Base-by-base conservation (phyloP, 2,329 filamentous ascomycete genomes). In the Diaporthe vexans region DNA sequence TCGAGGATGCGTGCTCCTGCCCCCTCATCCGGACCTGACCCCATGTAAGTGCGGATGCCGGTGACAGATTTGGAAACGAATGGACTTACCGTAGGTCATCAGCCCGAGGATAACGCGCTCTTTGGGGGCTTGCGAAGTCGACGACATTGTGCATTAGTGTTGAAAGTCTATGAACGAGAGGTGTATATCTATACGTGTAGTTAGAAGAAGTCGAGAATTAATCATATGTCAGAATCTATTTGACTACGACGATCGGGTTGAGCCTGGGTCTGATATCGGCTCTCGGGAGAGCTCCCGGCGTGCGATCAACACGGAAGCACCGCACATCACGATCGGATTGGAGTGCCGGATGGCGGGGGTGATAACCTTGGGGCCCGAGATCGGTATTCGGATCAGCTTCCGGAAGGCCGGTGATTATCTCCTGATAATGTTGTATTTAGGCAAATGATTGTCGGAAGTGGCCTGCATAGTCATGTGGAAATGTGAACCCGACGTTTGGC, bases 1-100 rank as follows among this genome's bases (percentile, higher is more conserved):
- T 87, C 85, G 13, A 94, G 95, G 80, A 97, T 91, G 59, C 94
- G 91, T 58, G 93, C 94, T 48, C 94, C 94, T 17, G 81, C 78
- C 17, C 81, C 78, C 74, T 88, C 87, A 73, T 90, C 89, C 3
- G 94, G 91, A 40, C 93, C 94, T 46, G 24, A 13, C n/a, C 8
- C 29, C 1, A 0, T 8, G 5, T 63, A 1, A 63, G 59, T 24
- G 9, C 48, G 24, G 9, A 7, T 48, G 17, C 9, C 17, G 9
- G 35, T 13, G 26, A 13, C 5, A 3, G 1, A 13, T 8, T 21
- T 21, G 24, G 15, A 29, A 8, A 46, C 10, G 4, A 37, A 15
- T 37, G 9, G n/a, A 29, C 58, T 21, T 29, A 63, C 58, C 58
- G 21, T 63, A 63, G 15, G 58, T 63, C 58, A 63, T 63, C 24